Conservation (phyloP, 768 basidiomycete species). For the Lepiota brunneoincarnata region DNA sequence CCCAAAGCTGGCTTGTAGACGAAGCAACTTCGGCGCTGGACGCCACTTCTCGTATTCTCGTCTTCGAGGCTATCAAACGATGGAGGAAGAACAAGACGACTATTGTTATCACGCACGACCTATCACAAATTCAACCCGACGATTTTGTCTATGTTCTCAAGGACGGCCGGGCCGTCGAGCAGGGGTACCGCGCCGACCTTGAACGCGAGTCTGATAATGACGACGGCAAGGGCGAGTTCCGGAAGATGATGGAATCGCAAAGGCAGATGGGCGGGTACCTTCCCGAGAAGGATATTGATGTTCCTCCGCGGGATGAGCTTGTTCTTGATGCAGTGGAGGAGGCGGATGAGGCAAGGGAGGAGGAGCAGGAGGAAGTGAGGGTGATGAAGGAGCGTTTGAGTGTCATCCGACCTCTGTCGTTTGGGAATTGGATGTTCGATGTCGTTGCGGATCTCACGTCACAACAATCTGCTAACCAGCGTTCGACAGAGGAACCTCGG, state of each 20-base stretch:
- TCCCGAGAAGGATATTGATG: conserved; percentile 33
- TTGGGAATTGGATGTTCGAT: conserved; percentile 87
- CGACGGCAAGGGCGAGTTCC: conserved; percentile 60
- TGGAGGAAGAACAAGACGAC: conserved; percentile 83
- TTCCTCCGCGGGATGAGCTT: conserved; percentile 30
- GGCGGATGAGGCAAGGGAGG: conserved; percentile 44
- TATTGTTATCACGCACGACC: conserved; percentile 94
- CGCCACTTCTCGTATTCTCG: conserved; percentile 79
- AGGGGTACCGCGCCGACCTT: conserved; percentile 83
- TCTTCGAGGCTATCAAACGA: conserved; percentile 65
- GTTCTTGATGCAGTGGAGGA: conserved; percentile 48
- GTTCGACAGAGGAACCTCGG: conserved; percentile 14
- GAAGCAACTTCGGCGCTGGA: conserved; percentile 86
- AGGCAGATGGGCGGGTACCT: conserved; percentile 49
- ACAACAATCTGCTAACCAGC: conserved; percentile 9
- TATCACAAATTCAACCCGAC: conserved; percentile 67
- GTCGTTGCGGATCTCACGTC: conserved; percentile 64
- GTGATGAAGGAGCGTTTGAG: conserved; percentile 28
- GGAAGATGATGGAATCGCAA: conserved; percentile 61
- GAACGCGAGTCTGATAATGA: conserved; percentile 37
- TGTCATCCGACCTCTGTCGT: conserved; percentile 52
- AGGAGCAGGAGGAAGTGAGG: conserved; percentile 25
- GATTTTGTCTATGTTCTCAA: conserved; percentile 96
- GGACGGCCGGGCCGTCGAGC: conserved; percentile 76
- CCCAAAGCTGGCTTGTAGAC: conserved; percentile 49